Percentiles rank a stretch among this genome's conserved stretches.
These are phyloP conservation scores for Hericium rajendrae DNA, from an alignment of 768 basidiomycete species.

Conservation along the genomic window DNA sequence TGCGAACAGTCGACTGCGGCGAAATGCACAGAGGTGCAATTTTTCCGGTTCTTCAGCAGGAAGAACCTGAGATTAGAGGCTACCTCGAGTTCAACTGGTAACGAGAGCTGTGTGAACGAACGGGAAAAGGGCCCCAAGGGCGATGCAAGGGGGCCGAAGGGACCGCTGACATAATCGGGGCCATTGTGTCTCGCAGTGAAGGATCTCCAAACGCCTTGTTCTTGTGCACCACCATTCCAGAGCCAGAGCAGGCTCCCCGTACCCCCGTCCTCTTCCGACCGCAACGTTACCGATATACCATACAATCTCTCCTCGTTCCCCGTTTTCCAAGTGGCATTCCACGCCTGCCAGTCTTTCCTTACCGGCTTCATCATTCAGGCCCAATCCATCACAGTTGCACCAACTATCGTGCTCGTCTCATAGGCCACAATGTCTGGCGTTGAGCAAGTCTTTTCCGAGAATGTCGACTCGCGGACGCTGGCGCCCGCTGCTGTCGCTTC, in stretches of 20 bases:
- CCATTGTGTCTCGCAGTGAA: too few relatives aligned
- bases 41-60: too few relatives aligned
- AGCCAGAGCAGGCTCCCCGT: background rate
- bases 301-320: background rate
- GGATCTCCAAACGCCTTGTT: too few relatives aligned
- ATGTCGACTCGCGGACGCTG: constrained; percentile 47
- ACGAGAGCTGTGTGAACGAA: too few relatives aligned
- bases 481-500: constrained; percentile 71
- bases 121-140: too few relatives aligned
- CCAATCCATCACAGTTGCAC: background rate
- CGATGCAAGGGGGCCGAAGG: too few relatives aligned
- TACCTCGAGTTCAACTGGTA: too few relatives aligned
- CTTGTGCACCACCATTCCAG: background rate
- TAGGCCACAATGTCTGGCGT: constrained; percentile 22
- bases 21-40: too few relatives aligned
- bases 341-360: background rate
- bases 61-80: too few relatives aligned
- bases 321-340: background rate
- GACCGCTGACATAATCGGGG: too few relatives aligned
- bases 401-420: background rate
- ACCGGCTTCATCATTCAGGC: background rate
- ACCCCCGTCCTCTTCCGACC: background rate
- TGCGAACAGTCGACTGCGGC: too few relatives aligned
- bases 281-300: background rate
- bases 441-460: constrained; percentile 22